Conservation (phyloP, 108 stramenopile genomes). For the Cylindrotheca fusiformis region DNA sequence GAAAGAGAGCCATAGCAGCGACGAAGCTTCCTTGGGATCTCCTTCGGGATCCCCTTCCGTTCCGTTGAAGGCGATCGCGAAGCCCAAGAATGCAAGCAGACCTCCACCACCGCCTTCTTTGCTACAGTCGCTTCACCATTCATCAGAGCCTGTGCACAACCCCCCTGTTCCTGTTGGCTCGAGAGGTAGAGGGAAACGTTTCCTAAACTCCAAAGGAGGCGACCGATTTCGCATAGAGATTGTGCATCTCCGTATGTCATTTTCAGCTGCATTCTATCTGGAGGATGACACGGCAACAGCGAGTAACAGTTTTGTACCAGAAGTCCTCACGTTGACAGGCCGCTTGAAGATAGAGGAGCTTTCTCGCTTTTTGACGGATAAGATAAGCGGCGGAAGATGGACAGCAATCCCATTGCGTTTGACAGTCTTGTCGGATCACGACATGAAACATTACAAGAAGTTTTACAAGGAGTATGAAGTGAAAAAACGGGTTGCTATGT, state of each 20-base stretch:
- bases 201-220: constrained; percentile 26
- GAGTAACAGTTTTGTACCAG: constrained; percentile 42
- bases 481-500: constrained; percentile 63
- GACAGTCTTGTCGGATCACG: constrained; percentile 33
- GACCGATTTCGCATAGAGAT: constrained; percentile 23
- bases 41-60: neutral
- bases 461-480: constrained; percentile 69
- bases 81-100: neutral
- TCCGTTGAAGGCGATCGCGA: neutral
- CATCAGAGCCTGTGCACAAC: neutral
- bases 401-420: constrained; percentile 40
- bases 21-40: neutral
- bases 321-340: constrained; percentile 49
- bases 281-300: constrained; percentile 10
- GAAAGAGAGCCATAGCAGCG: neutral
- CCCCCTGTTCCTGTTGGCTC: neutral
- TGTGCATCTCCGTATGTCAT: constrained; percentile 12
- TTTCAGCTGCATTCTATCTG: constrained; percentile 26
- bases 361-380: constrained; percentile 50
- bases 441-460: constrained; percentile 42
- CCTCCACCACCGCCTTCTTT: constrained; percentile 34
- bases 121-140: constrained; percentile 5
- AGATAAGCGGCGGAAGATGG: constrained; percentile 53
- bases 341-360: constrained; percentile 57
- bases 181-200: constrained; percentile 4